Conservation (phyloP, 2,329 filamentous ascomycete species). For the Hymenoscyphus infarciens region DNA sequence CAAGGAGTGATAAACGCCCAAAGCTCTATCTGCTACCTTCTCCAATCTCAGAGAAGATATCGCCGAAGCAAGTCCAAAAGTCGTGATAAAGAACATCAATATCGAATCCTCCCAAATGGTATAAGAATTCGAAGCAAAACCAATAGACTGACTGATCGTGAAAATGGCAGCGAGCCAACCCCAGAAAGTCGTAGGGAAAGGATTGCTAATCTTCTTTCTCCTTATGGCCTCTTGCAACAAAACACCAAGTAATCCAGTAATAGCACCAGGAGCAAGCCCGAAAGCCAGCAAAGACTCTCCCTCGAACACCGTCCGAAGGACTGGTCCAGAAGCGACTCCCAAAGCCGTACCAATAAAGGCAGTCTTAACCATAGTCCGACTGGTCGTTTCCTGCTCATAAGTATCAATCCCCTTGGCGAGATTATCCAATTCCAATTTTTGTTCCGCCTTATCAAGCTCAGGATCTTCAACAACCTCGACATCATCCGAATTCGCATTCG, state of each 20-base stretch:
- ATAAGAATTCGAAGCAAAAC: constrained; percentile 96
- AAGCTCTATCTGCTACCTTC: constrained; percentile 61
- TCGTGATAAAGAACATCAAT: constrained; percentile 82
- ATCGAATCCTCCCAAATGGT: constrained; percentile 99
- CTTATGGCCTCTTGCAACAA: constrained; percentile 36
- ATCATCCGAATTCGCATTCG: constrained; percentile 55
- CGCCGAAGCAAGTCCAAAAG: constrained; percentile 75
- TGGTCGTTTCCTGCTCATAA: constrained; percentile 27
- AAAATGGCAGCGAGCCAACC: constrained; percentile 81
- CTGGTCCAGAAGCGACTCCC: constrained; percentile 26
- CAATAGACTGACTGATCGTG: constrained; percentile 81
- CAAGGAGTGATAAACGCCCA: constrained; percentile 81
- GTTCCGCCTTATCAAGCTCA: constrained; percentile 58
- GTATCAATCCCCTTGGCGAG: constrained; percentile 25
- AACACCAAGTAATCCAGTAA: constrained; percentile 37
- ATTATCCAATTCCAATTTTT: constrained; percentile 50
- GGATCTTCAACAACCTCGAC: constrained; percentile 53
- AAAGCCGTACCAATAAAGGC: constrained; percentile 29
- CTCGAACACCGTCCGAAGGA: constrained; percentile 21
- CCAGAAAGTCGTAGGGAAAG: constrained; percentile 76
- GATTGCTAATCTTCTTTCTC: constrained; percentile 39
- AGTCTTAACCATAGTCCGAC: constrained; percentile 23
- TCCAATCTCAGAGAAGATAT: constrained; percentile 72
- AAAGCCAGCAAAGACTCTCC: constrained; percentile 24
- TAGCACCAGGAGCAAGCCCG: constrained; percentile 23